Percentiles rank a stretch among this genome's conserved stretches.
Conservation (phyloP, 2,329 filamentous ascomycete genomes). For the Fusarium newnesense region DNA sequence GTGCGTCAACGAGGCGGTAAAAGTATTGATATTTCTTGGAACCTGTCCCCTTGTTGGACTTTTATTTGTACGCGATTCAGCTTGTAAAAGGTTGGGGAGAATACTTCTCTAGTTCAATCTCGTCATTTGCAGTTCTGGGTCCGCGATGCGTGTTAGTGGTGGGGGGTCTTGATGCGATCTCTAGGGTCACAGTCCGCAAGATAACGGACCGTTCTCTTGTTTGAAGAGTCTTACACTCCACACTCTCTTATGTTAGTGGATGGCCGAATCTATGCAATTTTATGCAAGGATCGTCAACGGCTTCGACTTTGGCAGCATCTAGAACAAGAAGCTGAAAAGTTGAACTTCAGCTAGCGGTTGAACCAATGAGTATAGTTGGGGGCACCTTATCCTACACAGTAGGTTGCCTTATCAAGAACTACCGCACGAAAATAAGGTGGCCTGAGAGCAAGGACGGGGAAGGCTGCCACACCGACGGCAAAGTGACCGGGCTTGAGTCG, state of each 20-base stretch:
- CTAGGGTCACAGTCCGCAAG: constrained; percentile 11
- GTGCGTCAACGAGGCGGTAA: neutral
- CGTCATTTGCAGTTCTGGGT: constrained; percentile 5
- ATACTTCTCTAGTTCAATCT: neutral
- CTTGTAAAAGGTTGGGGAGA: neutral
- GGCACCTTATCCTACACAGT: neutral
- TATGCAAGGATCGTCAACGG: neutral
- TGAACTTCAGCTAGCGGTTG: neutral
- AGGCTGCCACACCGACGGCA: neutral
- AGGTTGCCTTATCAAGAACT: neutral
- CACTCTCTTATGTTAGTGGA: constrained; percentile 2
- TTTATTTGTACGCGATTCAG: neutral
- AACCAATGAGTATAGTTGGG: neutral
- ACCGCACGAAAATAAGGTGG: constrained; percentile 9
- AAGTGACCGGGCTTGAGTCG: constrained; percentile 8
- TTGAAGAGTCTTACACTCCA: constrained; percentile 14
- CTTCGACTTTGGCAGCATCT: neutral
- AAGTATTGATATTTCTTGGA: neutral
- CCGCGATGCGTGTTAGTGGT: constrained; percentile 9
- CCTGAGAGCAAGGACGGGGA: constrained; percentile 1
- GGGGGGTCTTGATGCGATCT: constrained; percentile 18
- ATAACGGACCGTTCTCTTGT: neutral
- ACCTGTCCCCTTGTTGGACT: neutral
- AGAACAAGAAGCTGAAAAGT: neutral
- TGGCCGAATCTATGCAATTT: neutral